Percentiles rank a stretch among this genome's conserved stretches.
phyloP scores from a whole-genome alignment of 169 alveolate species.

The Eimeria necatrix region DNA sequence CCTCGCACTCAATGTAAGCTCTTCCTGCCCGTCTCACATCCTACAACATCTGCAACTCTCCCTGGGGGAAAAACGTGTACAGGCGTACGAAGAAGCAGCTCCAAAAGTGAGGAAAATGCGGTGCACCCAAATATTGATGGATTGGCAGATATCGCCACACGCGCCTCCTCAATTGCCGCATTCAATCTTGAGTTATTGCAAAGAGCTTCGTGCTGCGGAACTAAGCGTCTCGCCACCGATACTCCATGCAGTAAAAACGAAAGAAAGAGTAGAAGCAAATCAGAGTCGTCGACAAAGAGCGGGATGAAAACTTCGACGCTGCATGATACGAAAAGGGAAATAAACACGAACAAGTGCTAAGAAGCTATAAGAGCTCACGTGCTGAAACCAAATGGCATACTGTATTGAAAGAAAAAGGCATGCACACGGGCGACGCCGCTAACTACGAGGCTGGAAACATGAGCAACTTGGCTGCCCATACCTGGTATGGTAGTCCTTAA shows the following conservation, averaged over 20 bases:
- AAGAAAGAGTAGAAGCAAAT: slow-evolving; percentile 63
- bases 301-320: slow-evolving; percentile 79
- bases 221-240: slow-evolving; percentile 64
- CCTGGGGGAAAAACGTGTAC: background rate
- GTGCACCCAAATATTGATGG: slow-evolving; percentile 76
- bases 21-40: background rate
- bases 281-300: slow-evolving; percentile 74
- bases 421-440: background rate
- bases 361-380: too few relatives aligned
- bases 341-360: background rate
- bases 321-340: background rate
- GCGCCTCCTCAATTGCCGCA: slow-evolving; percentile 57
- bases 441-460: background rate
- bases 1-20: background rate
- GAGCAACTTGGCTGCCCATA: background rate
- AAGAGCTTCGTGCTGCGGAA: slow-evolving; percentile 41
- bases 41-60: background rate
- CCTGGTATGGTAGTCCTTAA: slow-evolving; percentile 75
- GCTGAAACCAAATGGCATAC: background rate
- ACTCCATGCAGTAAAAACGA: slow-evolving; percentile 60
- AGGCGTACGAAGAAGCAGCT: slow-evolving; percentile 76
- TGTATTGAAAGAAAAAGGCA: background rate
- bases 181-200: slow-evolving; percentile 43
- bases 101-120: slow-evolving; percentile 74
- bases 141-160: slow-evolving; percentile 46